A percentile compares a stretch with the other conserved stretches of the same genome.
Conservation (phyloP, 2,329 filamentous ascomycete species). For the Stemphylium beticola region DNA sequence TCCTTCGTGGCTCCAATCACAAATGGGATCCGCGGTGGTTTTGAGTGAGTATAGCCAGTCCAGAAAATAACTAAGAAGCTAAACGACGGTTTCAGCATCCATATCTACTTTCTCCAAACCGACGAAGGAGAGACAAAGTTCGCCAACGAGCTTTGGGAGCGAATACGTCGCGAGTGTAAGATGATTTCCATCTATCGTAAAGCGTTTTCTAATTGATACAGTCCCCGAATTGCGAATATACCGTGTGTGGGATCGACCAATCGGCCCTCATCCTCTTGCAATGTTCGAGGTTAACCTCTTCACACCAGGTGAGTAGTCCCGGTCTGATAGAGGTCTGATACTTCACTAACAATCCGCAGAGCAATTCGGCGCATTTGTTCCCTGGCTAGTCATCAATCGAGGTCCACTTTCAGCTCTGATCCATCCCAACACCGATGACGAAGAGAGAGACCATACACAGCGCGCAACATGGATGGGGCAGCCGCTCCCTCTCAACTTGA, state of each 20-base stretch:
- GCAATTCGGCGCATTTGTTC: conserved; percentile 87
- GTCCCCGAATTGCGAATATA: conserved; percentile 88
- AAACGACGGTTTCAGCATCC: conserved; percentile 55
- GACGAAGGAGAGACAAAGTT: conserved; percentile 69
- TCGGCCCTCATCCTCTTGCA: conserved; percentile 81
- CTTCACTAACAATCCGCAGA: conserved; percentile 46
- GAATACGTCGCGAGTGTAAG: conserved; percentile 80
- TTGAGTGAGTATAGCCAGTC: conserved; percentile 60
- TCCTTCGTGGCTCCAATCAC: conserved; percentile 72
- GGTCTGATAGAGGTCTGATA: background rate
- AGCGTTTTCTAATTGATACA: conserved; percentile 44
- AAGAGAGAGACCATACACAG: conserved; percentile 68
- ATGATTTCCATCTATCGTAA: background rate
- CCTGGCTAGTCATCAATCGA: conserved; percentile 82
- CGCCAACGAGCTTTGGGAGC: conserved; percentile 75
- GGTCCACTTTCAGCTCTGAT: conserved; percentile 80
- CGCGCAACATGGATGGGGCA: conserved; percentile 78
- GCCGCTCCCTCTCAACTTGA: conserved; percentile 65
- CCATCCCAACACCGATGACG: conserved; percentile 80
- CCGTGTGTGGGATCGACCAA: conserved; percentile 73
- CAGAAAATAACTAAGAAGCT: background rate
- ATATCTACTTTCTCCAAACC: conserved; percentile 78
- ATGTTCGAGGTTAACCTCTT: conserved; percentile 96
- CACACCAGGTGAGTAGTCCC: conserved; percentile 60
- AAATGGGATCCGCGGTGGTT: conserved; percentile 71